Conservation (phyloP, 2,329 filamentous ascomycete species). For the Anisogramma anomala region DNA sequence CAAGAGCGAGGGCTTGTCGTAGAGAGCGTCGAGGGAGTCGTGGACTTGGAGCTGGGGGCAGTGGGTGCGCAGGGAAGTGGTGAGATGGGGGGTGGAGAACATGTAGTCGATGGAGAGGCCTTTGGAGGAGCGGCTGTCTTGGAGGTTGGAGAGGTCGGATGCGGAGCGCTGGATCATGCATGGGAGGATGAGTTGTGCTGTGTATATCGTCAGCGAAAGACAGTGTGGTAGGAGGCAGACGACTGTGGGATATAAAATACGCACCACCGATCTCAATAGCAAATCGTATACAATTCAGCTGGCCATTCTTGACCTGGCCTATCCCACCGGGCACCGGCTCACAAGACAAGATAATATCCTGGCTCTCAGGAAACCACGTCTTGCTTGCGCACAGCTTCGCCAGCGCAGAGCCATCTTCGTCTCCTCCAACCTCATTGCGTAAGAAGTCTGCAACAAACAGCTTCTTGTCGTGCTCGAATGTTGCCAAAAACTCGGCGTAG, state of each 20-base stretch:
- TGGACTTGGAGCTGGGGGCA: slow-evolving; percentile 29
- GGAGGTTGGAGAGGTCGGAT: slow-evolving; percentile 19
- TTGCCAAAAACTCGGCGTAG: slow-evolving; percentile 19
- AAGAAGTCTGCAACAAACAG: slow-evolving; percentile 26
- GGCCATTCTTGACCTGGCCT: slow-evolving; percentile 32
- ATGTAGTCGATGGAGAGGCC: slow-evolving; percentile 24
- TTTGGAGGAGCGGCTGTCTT: slow-evolving; percentile 19
- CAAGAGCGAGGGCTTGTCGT: slow-evolving; percentile 22
- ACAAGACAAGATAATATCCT: slow-evolving; percentile 31
- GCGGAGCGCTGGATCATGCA: slow-evolving; percentile 24
- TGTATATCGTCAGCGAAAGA: slow-evolving; percentile 11
- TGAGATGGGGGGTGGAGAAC: slow-evolving; percentile 25
- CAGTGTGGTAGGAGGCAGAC: slow-evolving; percentile 11
- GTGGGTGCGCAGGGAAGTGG: slow-evolving; percentile 18
- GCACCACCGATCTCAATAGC: slow-evolving; percentile 36
- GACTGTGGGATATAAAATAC: slow-evolving; percentile 16
- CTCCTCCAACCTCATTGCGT: slow-evolving; percentile 22
- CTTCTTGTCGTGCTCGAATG: slow-evolving; percentile 23
- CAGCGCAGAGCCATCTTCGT: slow-evolving; percentile 23
- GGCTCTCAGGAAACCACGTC: slow-evolving; percentile 24
- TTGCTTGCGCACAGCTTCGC: slow-evolving; percentile 25
- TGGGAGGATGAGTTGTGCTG: slow-evolving; percentile 29
- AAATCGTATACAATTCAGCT: slow-evolving; percentile 33
- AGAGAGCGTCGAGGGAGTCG: slow-evolving; percentile 25
- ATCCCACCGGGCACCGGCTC: slow-evolving; percentile 31